A percentile compares a stretch with the other conserved stretches of the same genome.
These are phyloP conservation scores for Aspergillus brunneoviolaceus DNA, from an alignment of 2,329 filamentous ascomycete species.

Conservation along the genomic window DNA sequence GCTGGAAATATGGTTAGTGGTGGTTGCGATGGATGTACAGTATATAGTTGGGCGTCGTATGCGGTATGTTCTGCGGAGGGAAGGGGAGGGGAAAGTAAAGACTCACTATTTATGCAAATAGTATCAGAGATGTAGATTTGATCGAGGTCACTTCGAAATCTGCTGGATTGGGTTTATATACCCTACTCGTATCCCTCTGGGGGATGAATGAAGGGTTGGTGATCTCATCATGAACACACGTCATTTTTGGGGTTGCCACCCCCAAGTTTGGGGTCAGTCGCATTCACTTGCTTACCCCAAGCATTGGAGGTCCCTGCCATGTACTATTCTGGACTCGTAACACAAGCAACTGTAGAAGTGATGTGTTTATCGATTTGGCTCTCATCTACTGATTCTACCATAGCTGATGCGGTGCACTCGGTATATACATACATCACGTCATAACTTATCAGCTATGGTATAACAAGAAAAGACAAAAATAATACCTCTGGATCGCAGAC, in stretches of 20 bases:
- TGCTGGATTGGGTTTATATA: slow-evolving; percentile 3
- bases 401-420: background rate
- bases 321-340: background rate
- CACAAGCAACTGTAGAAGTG: background rate
- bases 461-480: background rate
- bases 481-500: too few species aligned
- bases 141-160: too few species aligned
- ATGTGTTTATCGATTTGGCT: background rate
- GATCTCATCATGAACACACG: slow-evolving; percentile 9
- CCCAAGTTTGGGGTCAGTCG: background rate
- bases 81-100: too few species aligned
- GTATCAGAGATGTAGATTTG: too few species aligned
- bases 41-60: background rate
- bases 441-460: background rate
- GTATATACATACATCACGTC: slow-evolving; percentile 2
- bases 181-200: background rate
- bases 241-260: background rate
- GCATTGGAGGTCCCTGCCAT: too few species aligned
- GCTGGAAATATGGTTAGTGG: background rate
- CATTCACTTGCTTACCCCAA: too few species aligned
- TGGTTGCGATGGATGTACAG: background rate
- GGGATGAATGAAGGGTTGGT: background rate
- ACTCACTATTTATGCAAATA: background rate
- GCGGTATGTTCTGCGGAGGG: background rate
- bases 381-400: background rate